A percentile compares a stretch with the other conserved stretches of the same genome.
phyloP scores from a whole-genome alignment of 1,139 yeast species.

The Kodamaea sp. region DNA sequence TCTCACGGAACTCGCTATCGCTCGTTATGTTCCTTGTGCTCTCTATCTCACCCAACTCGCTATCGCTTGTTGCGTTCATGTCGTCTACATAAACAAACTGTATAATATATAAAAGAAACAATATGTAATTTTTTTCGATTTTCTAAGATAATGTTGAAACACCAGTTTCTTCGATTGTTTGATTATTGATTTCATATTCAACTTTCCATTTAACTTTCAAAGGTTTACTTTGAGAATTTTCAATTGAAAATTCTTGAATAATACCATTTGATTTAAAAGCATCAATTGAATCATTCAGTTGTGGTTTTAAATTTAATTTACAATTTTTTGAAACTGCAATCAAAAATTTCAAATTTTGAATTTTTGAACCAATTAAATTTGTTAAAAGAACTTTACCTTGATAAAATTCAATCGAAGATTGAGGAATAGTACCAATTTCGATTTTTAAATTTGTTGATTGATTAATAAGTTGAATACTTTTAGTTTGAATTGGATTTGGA shows the following conservation, averaged over 20 bases:
- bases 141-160: slow-evolving; percentile 32
- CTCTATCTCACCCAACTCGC: too few species aligned
- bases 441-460: slow-evolving; percentile 51
- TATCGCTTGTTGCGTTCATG: not conserved
- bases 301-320: slow-evolving; percentile 64
- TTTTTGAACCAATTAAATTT: slow-evolving; percentile 33
- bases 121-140: slow-evolving; percentile 1
- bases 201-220: slow-evolving; percentile 83
- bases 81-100: not conserved
- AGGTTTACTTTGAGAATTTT: slow-evolving; percentile 44
- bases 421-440: slow-evolving; percentile 42
- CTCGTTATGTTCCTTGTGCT: too few species aligned
- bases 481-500: slow-evolving; percentile 29
- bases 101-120: slow-evolving; percentile 17
- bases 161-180: slow-evolving; percentile 53
- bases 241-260: slow-evolving; percentile 57
- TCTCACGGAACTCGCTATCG: too few species aligned
- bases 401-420: slow-evolving; percentile 34
- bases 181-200: slow-evolving; percentile 50
- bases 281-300: slow-evolving; percentile 54
- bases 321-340: slow-evolving; percentile 81
- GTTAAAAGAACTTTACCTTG: slow-evolving; percentile 45
- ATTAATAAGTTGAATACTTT: slow-evolving; percentile 28
- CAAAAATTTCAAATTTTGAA: slow-evolving; percentile 55
- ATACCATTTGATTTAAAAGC: slow-evolving; percentile 54